A percentile compares a stretch with the other conserved stretches of the same genome.
These are phyloP conservation scores for Phytophthora europaea DNA, from an alignment of 352 stramenopile species.

Conservation along the genomic window DNA sequence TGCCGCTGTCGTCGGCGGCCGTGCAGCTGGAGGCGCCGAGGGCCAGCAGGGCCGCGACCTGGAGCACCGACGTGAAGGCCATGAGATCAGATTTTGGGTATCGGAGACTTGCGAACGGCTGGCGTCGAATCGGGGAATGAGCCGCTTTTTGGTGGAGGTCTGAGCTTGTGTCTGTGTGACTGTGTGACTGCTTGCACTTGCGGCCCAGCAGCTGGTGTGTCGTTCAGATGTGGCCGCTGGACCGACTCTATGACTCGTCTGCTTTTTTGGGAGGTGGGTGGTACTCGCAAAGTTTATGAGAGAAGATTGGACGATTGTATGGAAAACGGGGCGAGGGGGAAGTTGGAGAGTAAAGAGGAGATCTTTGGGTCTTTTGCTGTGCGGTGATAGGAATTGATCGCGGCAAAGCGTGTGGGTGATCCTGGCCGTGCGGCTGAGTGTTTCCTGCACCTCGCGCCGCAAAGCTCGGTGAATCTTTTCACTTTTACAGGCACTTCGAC, in stretches of 20 bases:
- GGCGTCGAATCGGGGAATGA: constrained; percentile 33
- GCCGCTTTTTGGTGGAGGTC: constrained; percentile 11
- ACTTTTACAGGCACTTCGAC: constrained; percentile 17
- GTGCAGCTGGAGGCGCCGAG: constrained; percentile 2
- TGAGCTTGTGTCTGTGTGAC: not conserved
- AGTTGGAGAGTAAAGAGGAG: not conserved
- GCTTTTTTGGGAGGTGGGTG: not conserved
- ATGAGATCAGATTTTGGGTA: constrained; percentile 10
- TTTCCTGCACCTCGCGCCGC: constrained; percentile 20
- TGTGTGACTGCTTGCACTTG: constrained; percentile 17
- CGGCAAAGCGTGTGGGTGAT: constrained; percentile 2
- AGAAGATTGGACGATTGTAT: not conserved
- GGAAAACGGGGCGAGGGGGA: not conserved
- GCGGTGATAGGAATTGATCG: constrained; percentile 15
- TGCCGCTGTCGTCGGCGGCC: constrained; percentile 23
- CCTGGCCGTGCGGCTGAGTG: constrained; percentile 15
- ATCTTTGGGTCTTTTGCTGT: constrained; percentile 27
- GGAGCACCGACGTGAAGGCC: constrained; percentile 22
- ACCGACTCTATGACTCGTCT: constrained; percentile 27
- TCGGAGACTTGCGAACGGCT: not conserved
- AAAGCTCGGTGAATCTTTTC: not conserved
- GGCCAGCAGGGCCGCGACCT: constrained; percentile 18
- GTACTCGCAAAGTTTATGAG: not conserved
- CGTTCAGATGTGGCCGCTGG: constrained; percentile 9
- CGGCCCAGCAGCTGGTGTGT: not conserved